Evolutionary conservation across 2,329 filamentous ascomycete species (phyloP).

Genomic region (Colletotrichum sp.): DNA sequence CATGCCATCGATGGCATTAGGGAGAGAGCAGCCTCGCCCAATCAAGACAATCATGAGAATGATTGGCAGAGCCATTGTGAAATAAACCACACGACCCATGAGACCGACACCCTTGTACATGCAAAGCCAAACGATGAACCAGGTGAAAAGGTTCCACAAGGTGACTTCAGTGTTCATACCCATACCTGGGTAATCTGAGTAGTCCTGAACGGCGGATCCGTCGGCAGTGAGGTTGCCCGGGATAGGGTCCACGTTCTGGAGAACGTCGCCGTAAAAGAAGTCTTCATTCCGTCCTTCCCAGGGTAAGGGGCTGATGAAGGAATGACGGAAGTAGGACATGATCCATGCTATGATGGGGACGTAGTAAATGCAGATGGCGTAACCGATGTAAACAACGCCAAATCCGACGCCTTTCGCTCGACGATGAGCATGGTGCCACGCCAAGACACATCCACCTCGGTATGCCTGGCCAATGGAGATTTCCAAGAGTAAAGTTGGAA

Average conservation of each 20-base stretch:
- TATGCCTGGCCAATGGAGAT: conserved; percentile 71
- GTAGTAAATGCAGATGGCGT: conserved; percentile 58
- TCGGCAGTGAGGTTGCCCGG: conserved; percentile 32
- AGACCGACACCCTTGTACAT: conserved; percentile 61
- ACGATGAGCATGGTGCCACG: conserved; percentile 52
- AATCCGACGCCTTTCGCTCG: conserved; percentile 57
- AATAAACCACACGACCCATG: conserved; percentile 59
- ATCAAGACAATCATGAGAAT: conserved; percentile 57
- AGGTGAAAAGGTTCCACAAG: conserved; percentile 59
- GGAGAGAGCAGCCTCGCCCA: conserved; percentile 52
- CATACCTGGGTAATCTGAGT: conserved; percentile 45
- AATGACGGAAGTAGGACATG: conserved; percentile 60
- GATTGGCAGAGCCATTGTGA: conserved; percentile 61
- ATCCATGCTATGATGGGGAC: conserved; percentile 60
- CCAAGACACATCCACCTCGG: conserved; percentile 54
- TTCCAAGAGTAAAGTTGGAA: conserved; percentile 57
- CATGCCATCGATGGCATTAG: conserved; percentile 55
- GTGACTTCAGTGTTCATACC: conserved; percentile 56
- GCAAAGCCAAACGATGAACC: conserved; percentile 62
- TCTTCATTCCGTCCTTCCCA: conserved; percentile 51
- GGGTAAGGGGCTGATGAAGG: conserved; percentile 56
- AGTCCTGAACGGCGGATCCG: conserved; percentile 39
- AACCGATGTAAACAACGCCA: conserved; percentile 53
- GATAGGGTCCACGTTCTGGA: conserved; percentile 28
- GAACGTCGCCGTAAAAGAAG: conserved; percentile 31